Base-by-base conservation (phyloP, 495 filamentous ascomycete genomes). In the Jackrogersella minutella region DNA sequence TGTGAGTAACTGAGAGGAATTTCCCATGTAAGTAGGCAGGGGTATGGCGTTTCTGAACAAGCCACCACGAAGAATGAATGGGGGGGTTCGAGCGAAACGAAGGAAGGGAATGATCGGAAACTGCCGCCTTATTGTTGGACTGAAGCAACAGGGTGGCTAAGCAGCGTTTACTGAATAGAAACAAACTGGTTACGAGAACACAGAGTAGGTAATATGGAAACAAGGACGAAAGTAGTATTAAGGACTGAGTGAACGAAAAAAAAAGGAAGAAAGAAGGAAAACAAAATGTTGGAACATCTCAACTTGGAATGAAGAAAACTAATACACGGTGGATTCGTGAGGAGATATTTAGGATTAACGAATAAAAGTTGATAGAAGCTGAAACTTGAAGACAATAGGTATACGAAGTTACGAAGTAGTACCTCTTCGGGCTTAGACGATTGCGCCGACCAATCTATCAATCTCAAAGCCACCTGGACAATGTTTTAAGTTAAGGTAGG, bases 41-140 rank as follows among this genome's bases (percentile, higher is more conserved):
- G 65, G 47, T 59, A 36, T 14, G 39, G 21, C 34, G 36, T 34
- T 21, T 58, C 54, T 49, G 63, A 56, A 51, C 49, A 49, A 55
- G 44, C 59, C 55, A 63, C 66, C 19, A 44, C 28, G 53, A 68
- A 43, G 62, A 64, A 64, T 59, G 63, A 52, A 57, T 44, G 63
- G 52, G 63, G 52, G 53, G 64, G 39, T 55, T 55, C 47, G 11
- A 49, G 56, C 54, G 66, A 69, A 69, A 64, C 61, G 66, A 69
- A 52, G 14, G 61, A 69, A 64, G 51, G 51, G 51, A 69, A 69
- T 9, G 66, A 62, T 52, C 61, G 66, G 60, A 64, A 61, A 54
- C 53, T 68, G 39, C 58, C 58, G 58, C 26, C 19, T 16, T 53
- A 16, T 14, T 30, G 30, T 36, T 47, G n/a, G 24, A 56, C 51